Base-by-base conservation (phyloP, 2,329 filamentous ascomycete species). In the Pseudogymnoascus sp. region DNA sequence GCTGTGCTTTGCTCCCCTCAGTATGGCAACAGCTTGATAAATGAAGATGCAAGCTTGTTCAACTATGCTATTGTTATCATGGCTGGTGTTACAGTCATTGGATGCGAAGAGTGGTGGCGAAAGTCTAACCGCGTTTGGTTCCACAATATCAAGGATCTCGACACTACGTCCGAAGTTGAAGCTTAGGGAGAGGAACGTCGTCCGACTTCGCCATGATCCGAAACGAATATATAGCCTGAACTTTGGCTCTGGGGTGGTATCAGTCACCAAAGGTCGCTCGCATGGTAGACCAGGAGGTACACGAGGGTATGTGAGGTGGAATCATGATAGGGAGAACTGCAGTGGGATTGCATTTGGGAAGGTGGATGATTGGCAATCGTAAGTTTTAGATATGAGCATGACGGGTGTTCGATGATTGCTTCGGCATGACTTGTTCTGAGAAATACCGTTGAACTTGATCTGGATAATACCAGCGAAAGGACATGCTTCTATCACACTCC, bases 391-490 rank as follows among this genome's bases (percentile, higher is more conserved):
- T 41, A 33, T 61, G 50, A 53, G 38, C 58, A 60, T 60, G 39
- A 43, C 58, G 58, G 58, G 58, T 60, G 58, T 60, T 60, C 58
- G 20, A 60, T 58, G 58, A 60, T 60, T 60, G 58, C 38, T 60
- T 53, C 58, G 58, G 58, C 58, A 60, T 41, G 58, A 60, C 7
- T 60, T 20, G 58, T 57, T 60, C 58, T 60, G 58, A 60, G 58
- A 60, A 60, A 60, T 60, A 60, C 58, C 58, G 58, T 60, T 60
- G 58, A 60, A 77, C 77, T 1, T 68, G 68, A 2, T 71, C 43
- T 50, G 43, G 43, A 50, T 50, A 50, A 50, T 50, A 58, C 53
- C 53, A 58, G 53, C 53, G 53, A 58, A 58, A 58, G 53, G 53
- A 58, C 36, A 58, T 58, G 53, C 53, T 58, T 58, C n/a, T 58